Evolutionary conservation across 78 protist species (phyloP).

Genomic region (Chrysochromulina tobinii): DNA sequence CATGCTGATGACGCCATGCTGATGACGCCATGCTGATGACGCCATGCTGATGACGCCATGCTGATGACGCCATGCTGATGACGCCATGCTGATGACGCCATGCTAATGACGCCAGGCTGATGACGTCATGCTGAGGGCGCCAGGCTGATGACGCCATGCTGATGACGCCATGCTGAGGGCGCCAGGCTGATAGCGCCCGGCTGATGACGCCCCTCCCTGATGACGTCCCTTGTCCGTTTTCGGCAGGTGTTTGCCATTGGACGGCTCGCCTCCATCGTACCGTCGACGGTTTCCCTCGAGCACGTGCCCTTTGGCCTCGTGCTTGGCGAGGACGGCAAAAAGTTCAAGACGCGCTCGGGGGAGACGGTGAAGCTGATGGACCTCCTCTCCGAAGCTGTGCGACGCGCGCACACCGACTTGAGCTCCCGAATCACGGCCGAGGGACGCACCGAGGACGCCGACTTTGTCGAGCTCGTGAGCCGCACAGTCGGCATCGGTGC

Average conservation of each 20-base stretch:
- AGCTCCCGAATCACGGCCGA: not conserved
- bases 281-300: not conserved
- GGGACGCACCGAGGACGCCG: not conserved
- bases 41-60: no score
- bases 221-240: no score
- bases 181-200: not conserved
- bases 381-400: conserved; percentile 71
- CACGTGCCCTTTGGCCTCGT: conserved; percentile 57
- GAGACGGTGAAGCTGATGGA: conserved; percentile 68
- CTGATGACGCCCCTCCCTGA: not conserved
- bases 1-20: no score
- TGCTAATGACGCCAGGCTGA: no score
- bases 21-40: no score
- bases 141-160: no score
- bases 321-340: conserved; percentile 74
- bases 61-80: no score
- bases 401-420: not conserved
- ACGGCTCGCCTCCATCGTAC: not conserved
- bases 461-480: not conserved
- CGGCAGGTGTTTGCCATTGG: not conserved
- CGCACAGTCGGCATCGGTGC: conserved; percentile 70
- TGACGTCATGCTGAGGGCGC: no score
- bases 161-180: no score
- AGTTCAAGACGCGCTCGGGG: conserved; percentile 78
- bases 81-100: no score